phyloP scores from a whole-genome alignment of 495 filamentous ascomycete genomes.

The Filosporella fistucella region DNA sequence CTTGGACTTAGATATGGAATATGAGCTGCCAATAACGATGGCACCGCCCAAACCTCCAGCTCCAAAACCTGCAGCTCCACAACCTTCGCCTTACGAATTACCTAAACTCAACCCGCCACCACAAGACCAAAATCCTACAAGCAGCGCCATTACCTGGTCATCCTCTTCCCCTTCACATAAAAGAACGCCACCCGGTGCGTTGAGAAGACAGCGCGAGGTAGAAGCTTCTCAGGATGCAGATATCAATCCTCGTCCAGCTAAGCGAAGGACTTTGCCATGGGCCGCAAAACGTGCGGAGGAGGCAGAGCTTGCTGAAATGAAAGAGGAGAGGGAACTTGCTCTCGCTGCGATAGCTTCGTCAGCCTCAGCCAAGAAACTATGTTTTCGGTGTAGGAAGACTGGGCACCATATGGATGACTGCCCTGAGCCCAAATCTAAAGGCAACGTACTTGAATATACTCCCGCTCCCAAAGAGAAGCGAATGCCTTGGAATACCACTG shows the following conservation, averaged over 20 bases:
- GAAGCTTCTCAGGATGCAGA: background rate
- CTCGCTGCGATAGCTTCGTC: constrained; percentile 1
- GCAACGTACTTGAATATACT: constrained; percentile 25
- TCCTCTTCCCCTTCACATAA: constrained; percentile 22
- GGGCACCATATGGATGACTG: constrained; percentile 11
- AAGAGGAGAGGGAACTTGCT: constrained; percentile 4
- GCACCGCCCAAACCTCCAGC: constrained; percentile 24
- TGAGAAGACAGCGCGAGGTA: constrained; percentile 1
- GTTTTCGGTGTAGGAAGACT: constrained; percentile 13
- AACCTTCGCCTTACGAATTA: constrained; percentile 23
- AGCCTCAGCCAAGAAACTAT: constrained; percentile 1
- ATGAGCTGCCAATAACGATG: constrained; percentile 39
- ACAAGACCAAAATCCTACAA: constrained; percentile 7
- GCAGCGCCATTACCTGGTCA: constrained; percentile 22
- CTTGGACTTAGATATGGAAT: constrained; percentile 55
- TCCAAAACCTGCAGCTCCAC: constrained; percentile 11
- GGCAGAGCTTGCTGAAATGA: constrained; percentile 11
- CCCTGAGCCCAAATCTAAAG: constrained; percentile 8
- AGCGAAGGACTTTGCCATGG: constrained; percentile 24
- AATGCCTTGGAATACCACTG: constrained; percentile 73
- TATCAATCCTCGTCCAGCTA: constrained; percentile 11
- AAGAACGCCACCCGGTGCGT: constrained; percentile 13
- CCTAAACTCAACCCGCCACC: constrained; percentile 23
- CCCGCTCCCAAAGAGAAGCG: constrained; percentile 31
- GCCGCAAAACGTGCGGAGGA: constrained; percentile 13